Conservation (phyloP, 768 basidiomycete species). For the Dendrothele bispora region DNA sequence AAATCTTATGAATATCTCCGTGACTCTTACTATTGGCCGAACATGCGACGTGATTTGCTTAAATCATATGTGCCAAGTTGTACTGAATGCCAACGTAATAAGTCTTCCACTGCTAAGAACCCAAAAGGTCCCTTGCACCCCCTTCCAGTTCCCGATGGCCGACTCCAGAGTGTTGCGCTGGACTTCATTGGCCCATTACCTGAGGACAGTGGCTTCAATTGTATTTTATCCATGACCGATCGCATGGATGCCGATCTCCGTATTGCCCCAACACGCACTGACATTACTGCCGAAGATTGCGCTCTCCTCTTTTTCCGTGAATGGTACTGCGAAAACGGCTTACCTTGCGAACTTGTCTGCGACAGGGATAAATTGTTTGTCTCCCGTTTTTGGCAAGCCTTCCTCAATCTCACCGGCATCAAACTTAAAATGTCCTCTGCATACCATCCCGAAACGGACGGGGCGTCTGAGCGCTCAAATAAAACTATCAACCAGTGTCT, state of each 20-base stretch:
- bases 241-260: slow-evolving; percentile 13
- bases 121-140: too few species aligned
- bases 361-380: slow-evolving; percentile 29
- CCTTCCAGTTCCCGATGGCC: too few species aligned
- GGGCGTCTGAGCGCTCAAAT: slow-evolving; percentile 21
- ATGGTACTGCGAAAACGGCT: slow-evolving; percentile 22
- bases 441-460: slow-evolving; percentile 31
- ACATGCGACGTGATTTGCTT: too few species aligned
- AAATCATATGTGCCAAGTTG: too few species aligned
- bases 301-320: too few species aligned
- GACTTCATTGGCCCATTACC: slow-evolving; percentile 33
- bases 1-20: too few species aligned
- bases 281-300: slow-evolving; percentile 13
- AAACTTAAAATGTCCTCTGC: slow-evolving; percentile 24
- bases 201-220: slow-evolving; percentile 22
- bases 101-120: too few species aligned
- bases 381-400: slow-evolving; percentile 24
- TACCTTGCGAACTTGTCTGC: slow-evolving; percentile 20
- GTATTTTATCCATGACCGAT: slow-evolving; percentile 24
- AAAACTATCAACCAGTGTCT: slow-evolving; percentile 19
- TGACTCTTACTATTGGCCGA: too few species aligned
- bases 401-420: slow-evolving; percentile 16
- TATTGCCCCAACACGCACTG: slow-evolving; percentile 8
- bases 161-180: too few species aligned
- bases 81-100: too few species aligned